Conservation (phyloP, 129 eudicot genomes). For the Escallonia rubra region DNA sequence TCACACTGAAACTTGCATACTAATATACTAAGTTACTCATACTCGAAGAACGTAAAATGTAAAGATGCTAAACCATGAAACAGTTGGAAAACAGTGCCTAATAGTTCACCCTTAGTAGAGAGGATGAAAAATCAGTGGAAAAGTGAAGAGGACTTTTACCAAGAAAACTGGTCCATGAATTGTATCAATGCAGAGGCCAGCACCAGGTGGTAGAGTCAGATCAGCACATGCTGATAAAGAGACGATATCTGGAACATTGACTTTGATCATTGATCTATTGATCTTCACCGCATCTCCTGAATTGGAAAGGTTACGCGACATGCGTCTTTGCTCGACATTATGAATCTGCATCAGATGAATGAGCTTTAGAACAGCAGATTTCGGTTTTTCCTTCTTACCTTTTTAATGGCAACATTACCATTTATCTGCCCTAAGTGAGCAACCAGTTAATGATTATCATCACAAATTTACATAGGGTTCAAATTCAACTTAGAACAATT, state of each 20-base stretch:
- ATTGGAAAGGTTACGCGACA: slow-evolving; percentile 32
- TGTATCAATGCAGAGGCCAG: slow-evolving; percentile 74
- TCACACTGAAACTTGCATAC: no score
- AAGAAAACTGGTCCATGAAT: slow-evolving; percentile 56
- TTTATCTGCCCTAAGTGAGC: not conserved
- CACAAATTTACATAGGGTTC: not conserved
- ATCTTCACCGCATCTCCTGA: slow-evolving; percentile 31
- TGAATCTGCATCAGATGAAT: slow-evolving; percentile 42
- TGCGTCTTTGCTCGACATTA: slow-evolving; percentile 42
- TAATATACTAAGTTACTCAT: no score
- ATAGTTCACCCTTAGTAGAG: not conserved
- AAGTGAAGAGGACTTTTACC: slow-evolving; percentile 43
- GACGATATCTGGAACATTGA: slow-evolving; percentile 55
- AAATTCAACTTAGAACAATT: not conserved
- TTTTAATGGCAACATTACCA: no score
- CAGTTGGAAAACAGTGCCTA: no score
- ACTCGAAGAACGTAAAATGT: no score
- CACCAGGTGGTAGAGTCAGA: slow-evolving; percentile 91
- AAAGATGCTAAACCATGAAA: no score
- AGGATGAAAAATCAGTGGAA: not conserved
- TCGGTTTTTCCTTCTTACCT: no score
- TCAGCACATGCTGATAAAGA: slow-evolving; percentile 85
- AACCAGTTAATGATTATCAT: not conserved
- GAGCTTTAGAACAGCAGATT: no score
- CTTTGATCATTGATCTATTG: slow-evolving; percentile 39